phyloP scores from a whole-genome alignment of 2,329 filamentous ascomycete genomes.

The Talaromyces verruculosus region DNA sequence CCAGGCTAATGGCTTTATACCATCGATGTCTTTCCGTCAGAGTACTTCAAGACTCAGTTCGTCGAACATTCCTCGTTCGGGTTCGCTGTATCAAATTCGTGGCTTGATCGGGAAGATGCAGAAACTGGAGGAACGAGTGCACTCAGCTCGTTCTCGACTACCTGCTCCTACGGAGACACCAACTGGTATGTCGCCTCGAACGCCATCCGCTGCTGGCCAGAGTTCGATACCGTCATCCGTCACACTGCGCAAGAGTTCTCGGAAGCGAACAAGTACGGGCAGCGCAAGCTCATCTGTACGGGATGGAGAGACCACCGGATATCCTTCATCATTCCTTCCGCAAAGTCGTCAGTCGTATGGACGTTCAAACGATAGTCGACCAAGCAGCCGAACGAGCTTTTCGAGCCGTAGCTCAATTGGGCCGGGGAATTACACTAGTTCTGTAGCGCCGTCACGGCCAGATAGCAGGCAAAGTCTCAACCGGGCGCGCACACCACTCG shows the following conservation, averaged over 20 bases:
- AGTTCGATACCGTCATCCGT: conserved; percentile 55
- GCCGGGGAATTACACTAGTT: conserved; percentile 39
- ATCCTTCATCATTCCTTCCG: conserved; percentile 34
- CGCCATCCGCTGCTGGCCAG: conserved; percentile 50
- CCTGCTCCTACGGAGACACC: conserved; percentile 78
- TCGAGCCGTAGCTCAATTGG: conserved; percentile 47
- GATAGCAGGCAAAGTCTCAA: conserved; percentile 64
- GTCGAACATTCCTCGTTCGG: conserved; percentile 56
- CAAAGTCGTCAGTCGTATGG: conserved; percentile 52
- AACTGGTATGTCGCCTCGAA: conserved; percentile 68
- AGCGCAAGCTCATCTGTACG: conserved; percentile 41
- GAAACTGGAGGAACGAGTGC: conserved; percentile 87
- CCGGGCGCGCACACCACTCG: conserved; percentile 64
- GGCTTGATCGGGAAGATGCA: conserved; percentile 96
- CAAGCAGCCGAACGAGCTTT: conserved; percentile 70
- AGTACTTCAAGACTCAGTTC: conserved; percentile 31
- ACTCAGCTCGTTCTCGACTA: conserved; percentile 86
- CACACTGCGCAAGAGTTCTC: conserved; percentile 52
- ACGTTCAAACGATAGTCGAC: conserved; percentile 57
- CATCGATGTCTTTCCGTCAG: conserved; percentile 44
- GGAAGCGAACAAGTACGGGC: conserved; percentile 45
- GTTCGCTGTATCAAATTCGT: conserved; percentile 88
- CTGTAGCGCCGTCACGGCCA: conserved; percentile 54
- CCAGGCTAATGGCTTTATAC: conserved; percentile 46
- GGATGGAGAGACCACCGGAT: conserved; percentile 35